phyloP scores from a whole-genome alignment of 768 basidiomycete genomes.

The Baorangia bicolor region DNA sequence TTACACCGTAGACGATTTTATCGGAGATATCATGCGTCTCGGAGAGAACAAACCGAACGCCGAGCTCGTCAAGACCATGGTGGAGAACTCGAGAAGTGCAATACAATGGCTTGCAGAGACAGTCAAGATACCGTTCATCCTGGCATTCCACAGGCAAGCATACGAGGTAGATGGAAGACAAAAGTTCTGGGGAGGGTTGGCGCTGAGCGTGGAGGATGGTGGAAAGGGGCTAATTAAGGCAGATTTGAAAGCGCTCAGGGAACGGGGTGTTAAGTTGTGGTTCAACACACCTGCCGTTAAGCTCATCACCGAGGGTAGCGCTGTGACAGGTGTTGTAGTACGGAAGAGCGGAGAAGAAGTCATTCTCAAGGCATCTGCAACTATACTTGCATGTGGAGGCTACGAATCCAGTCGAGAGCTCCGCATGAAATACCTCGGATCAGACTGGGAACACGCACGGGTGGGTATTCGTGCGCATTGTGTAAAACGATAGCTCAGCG shows the following conservation, averaged over 20 bases:
- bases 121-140: conserved; percentile 51
- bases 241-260: conserved; percentile 48
- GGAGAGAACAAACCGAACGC: conserved; percentile 50
- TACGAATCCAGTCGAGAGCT: conserved; percentile 58
- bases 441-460: conserved; percentile 55
- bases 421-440: conserved; percentile 55
- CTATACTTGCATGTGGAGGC: conserved; percentile 66
- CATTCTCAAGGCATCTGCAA: conserved; percentile 40
- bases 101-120: conserved; percentile 55
- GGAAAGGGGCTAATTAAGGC: conserved; percentile 67
- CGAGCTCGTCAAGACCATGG: conserved; percentile 50
- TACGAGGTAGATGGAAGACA: conserved; percentile 61
- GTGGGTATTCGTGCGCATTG: conserved; percentile 30
- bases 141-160: conserved; percentile 67
- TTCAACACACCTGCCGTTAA: conserved; percentile 49
- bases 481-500: not conserved
- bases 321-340: conserved; percentile 48
- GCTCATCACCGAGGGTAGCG: conserved; percentile 35
- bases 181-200: conserved; percentile 73
- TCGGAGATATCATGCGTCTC: conserved; percentile 60
- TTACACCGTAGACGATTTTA: conserved; percentile 55
- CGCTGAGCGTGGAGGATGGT: conserved; percentile 58
- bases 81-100: conserved; percentile 53
- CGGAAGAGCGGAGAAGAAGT: conserved; percentile 37
- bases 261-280: conserved; percentile 55